Conservation (phyloP, 2,329 filamentous ascomycete genomes). For the Fusarium ramigenum region DNA sequence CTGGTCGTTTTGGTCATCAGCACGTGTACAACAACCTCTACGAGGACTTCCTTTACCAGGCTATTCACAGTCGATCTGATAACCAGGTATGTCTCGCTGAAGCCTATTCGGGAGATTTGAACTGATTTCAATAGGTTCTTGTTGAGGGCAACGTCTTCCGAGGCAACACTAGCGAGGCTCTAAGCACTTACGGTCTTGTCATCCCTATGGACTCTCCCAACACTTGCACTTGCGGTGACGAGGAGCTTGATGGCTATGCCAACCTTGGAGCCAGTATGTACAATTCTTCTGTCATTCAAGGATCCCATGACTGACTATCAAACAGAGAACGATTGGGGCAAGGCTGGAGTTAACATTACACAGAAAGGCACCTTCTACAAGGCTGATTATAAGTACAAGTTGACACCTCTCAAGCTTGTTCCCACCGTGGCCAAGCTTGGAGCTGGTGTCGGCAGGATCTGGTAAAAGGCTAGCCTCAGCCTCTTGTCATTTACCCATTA, state of each 20-base stretch:
- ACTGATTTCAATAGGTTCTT: constrained; percentile 44
- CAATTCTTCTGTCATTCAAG: constrained; percentile 2
- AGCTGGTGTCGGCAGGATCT: constrained; percentile 57
- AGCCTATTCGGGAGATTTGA: accelerated
- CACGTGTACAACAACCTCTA: constrained; percentile 62
- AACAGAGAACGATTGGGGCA: constrained; percentile 57
- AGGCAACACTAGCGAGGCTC: constrained; percentile 57
- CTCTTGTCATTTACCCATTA: accelerated
- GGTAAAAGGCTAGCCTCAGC: not conserved
- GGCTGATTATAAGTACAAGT: constrained; percentile 58
- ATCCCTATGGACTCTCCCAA: constrained; percentile 65
- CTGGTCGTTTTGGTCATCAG: constrained; percentile 59
- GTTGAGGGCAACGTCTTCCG: constrained; percentile 60
- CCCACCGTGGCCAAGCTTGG: constrained; percentile 53
- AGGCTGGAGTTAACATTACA: constrained; percentile 60
- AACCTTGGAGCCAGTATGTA: constrained; percentile 62
- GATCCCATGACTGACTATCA: constrained; percentile 25
- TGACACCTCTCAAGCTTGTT: constrained; percentile 57
- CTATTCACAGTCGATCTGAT: constrained; percentile 58
- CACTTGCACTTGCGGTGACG: constrained; percentile 61
- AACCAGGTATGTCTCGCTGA: constrained; percentile 43
- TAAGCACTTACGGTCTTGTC: constrained; percentile 64
- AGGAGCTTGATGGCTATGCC: constrained; percentile 63
- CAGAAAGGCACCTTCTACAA: constrained; percentile 59
- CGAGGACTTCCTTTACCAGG: constrained; percentile 57